A percentile compares a stretch with the other conserved stretches of the same genome.
phyloP scores from a whole-genome alignment of 2,329 filamentous ascomycete species.

The Hymenoscyphus infarciens region DNA sequence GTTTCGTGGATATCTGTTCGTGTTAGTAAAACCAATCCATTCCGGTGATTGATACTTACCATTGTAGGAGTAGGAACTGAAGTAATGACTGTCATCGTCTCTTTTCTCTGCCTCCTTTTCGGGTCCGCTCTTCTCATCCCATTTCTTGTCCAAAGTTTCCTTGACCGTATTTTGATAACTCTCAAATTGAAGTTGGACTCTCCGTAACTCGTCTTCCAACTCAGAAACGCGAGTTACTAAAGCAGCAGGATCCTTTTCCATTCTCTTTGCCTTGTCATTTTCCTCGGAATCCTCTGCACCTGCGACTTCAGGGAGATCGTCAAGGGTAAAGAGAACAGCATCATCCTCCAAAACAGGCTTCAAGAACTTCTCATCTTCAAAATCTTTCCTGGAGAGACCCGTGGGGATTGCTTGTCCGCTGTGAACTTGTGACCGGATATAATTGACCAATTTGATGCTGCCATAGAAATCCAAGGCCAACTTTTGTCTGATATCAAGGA shows the following conservation, averaged over 20 bases:
- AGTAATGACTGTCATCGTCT: slow-evolving; percentile 58
- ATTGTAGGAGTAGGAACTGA: slow-evolving; percentile 64
- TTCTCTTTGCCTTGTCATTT: slow-evolving; percentile 29
- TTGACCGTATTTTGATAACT: slow-evolving; percentile 40
- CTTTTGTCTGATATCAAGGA: slow-evolving; percentile 54
- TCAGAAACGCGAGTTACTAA: slow-evolving; percentile 36
- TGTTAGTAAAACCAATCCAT: slow-evolving; percentile 11
- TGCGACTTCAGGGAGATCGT: slow-evolving; percentile 61
- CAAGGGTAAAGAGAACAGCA: slow-evolving; percentile 80
- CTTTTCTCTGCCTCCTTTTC: slow-evolving; percentile 35
- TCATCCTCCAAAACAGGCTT: slow-evolving; percentile 87
- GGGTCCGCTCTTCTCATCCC: slow-evolving; percentile 33
- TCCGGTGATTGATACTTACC: slow-evolving; percentile 40
- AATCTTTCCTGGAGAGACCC: slow-evolving; percentile 56
- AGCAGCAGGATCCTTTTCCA: slow-evolving; percentile 22
- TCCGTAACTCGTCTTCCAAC: slow-evolving; percentile 38
- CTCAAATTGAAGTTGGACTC: slow-evolving; percentile 39
- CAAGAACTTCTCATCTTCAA: slow-evolving; percentile 77
- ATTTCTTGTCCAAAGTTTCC: slow-evolving; percentile 39
- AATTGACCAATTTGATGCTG: slow-evolving; percentile 73
- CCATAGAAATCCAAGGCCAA: slow-evolving; percentile 68
- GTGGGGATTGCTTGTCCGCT: slow-evolving; percentile 39
- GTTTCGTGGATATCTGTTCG: slow-evolving; percentile 82
- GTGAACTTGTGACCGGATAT: slow-evolving; percentile 47
- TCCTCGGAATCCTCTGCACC: slow-evolving; percentile 33